A percentile compares a stretch with the other conserved stretches of the same genome.
These are phyloP conservation scores for Pestalotiopsis sp. DNA, from an alignment of 2,329 filamentous ascomycete species.

Conservation along the genomic window DNA sequence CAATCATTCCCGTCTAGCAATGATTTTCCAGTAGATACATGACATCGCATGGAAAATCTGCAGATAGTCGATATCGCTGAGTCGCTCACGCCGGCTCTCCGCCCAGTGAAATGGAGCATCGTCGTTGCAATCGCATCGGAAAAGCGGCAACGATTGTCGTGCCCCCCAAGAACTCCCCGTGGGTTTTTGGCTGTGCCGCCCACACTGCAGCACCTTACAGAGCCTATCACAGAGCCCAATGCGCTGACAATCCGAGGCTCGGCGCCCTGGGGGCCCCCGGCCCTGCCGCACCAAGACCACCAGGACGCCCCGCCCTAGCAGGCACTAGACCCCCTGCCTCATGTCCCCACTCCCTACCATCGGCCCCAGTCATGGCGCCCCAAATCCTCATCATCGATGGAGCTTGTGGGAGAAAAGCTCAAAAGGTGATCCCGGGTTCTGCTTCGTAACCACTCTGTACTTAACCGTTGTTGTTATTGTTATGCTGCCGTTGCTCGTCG, in stretches of 20 bases:
- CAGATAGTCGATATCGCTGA: background rate
- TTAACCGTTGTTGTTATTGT: background rate
- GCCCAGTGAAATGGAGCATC: background rate
- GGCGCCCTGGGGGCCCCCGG: slow-evolving; percentile 9
- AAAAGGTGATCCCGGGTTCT: background rate
- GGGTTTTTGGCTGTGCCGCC: background rate
- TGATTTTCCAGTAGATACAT: background rate
- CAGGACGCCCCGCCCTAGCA: background rate
- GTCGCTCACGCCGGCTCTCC: background rate
- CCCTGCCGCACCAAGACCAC: background rate
- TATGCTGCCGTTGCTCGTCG: background rate
- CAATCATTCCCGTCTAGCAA: background rate
- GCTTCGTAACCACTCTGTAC: background rate
- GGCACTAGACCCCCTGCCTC: background rate
- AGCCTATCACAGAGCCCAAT: slow-evolving; percentile 1
- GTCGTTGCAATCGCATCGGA: slow-evolving; percentile 5
- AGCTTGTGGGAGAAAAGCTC: slow-evolving; percentile 7
- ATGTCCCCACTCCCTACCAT: background rate
- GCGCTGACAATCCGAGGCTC: slow-evolving; percentile 2
- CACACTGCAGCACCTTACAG: background rate
- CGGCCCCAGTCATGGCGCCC: slow-evolving; percentile 10
- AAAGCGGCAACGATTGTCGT: slow-evolving; percentile 13
- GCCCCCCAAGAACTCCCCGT: slow-evolving; percentile 1
- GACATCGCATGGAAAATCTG: background rate
- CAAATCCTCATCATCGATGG: slow-evolving; percentile 9